Percentiles rank a stretch among this genome's conserved stretches.
These are phyloP conservation scores for Arabidopsis arenosa DNA, from an alignment of 345 rosid genomes.

Conservation along the genomic window DNA sequence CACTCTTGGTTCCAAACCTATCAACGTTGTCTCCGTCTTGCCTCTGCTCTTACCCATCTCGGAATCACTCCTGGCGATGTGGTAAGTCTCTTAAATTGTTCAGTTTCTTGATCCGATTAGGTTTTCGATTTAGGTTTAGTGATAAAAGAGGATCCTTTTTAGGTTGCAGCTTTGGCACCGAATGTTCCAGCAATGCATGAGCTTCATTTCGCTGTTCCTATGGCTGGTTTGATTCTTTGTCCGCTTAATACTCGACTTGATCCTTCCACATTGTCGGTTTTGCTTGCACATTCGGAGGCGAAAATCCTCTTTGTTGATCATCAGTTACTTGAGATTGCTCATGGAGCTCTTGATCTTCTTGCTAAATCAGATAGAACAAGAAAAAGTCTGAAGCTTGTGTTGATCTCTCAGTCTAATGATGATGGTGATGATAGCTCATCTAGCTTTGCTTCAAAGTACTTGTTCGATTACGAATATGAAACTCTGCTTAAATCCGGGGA, in stretches of 20 bases:
- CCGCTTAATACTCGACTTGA: conserved; percentile 71
- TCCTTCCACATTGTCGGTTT: conserved; percentile 55
- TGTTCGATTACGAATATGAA: conserved; percentile 56
- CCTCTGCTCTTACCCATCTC: conserved; percentile 69
- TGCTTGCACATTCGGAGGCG: conserved; percentile 63
- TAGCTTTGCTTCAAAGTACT: conserved; percentile 12
- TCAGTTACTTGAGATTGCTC: conserved; percentile 60
- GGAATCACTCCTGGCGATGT: conserved; percentile 71
- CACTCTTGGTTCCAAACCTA: conserved; percentile 72
- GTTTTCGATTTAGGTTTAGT: neutral
- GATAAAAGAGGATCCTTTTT: conserved; percentile 19
- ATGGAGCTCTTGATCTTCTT: conserved; percentile 58
- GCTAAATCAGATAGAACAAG: conserved; percentile 37
- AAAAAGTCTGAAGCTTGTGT: conserved; percentile 52
- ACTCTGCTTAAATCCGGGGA: conserved; percentile 54
- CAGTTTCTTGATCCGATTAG: neutral
- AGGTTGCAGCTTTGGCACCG: conserved; percentile 73
- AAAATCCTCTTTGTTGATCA: conserved; percentile 66
- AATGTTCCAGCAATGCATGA: conserved; percentile 84
- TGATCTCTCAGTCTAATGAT: conserved; percentile 50
- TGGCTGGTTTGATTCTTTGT: conserved; percentile 79
- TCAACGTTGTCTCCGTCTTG: conserved; percentile 67
- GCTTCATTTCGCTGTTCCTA: conserved; percentile 85
- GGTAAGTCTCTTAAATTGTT: conserved; percentile 48
- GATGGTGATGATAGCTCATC: conserved; percentile 13